Percentiles rank a stretch among this genome's conserved stretches.
Evolutionary conservation across 306 rosid genomes (phyloP).

Genomic region (Abrus pulchellus): DNA sequence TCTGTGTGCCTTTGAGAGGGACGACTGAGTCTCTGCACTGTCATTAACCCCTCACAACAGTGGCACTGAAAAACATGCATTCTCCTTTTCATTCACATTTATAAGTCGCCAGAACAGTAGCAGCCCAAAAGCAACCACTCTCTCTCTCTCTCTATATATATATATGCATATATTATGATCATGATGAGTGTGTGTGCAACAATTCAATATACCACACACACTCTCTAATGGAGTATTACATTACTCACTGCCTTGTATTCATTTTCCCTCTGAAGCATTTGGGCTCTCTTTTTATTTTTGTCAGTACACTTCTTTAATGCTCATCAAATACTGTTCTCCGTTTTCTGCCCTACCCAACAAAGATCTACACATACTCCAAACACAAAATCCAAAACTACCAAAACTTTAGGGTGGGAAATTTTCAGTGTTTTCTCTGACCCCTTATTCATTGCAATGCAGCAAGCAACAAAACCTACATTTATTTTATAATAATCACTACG

Average conservation of each 20-base stretch:
- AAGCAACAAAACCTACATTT: constrained; percentile 23
- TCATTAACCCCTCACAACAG: constrained; percentile 66
- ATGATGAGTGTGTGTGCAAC: too few species aligned
- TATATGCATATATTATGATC: too few species aligned
- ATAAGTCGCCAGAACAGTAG: constrained; percentile 54
- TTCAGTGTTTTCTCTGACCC: constrained; percentile 44
- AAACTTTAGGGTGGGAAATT: constrained; percentile 50
- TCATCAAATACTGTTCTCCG: constrained; percentile 34
- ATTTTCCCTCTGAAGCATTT: background rate
- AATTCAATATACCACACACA: too few species aligned
- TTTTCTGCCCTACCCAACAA: constrained; percentile 56
- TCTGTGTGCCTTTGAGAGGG: constrained; percentile 67
- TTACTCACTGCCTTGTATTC: constrained; percentile 28
- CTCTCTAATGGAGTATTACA: too few species aligned
- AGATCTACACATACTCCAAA: constrained; percentile 60
- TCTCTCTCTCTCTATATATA: background rate
- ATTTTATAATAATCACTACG: background rate
- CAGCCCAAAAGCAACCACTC: constrained; percentile 42
- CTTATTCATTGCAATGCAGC: constrained; percentile 42
- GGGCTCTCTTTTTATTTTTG: constrained; percentile 12
- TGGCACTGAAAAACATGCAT: constrained; percentile 96
- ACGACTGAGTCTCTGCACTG: constrained; percentile 70
- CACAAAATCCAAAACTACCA: constrained; percentile 63
- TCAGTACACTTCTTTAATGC: constrained; percentile 56
- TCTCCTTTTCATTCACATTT: constrained; percentile 61